Percentiles rank a stretch among this genome's conserved stretches.
phyloP scores from a whole-genome alignment of 2,329 filamentous ascomycete genomes.

The Gaeumannomyces tritici region DNA sequence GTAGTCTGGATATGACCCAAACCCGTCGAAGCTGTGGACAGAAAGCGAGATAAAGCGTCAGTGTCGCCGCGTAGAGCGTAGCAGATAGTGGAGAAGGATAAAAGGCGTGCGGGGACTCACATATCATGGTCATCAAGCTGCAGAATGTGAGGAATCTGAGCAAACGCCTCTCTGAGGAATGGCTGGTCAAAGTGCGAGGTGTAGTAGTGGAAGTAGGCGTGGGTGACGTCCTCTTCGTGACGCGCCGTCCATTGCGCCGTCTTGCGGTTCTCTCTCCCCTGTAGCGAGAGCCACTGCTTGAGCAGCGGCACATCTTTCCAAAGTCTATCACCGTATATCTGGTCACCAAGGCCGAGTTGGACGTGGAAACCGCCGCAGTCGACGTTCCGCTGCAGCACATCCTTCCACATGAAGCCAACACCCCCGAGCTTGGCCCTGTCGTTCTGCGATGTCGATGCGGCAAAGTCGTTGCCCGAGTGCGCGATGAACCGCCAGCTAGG shows the following conservation, averaged over 20 bases:
- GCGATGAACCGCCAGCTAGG: constrained; percentile 93
- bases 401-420: constrained; percentile 96
- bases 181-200: constrained; percentile 97
- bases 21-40: constrained; percentile 74
- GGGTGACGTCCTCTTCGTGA: constrained; percentile 89
- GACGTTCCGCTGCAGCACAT: constrained; percentile 92
- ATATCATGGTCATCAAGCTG: constrained; percentile 97
- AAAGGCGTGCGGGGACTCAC: constrained; percentile 44
- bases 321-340: constrained; percentile 89
- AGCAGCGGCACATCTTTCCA: constrained; percentile 94
- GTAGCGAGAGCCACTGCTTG: constrained; percentile 91
- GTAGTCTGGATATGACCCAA: constrained; percentile 92
- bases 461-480: constrained; percentile 94
- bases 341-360: constrained; percentile 83
- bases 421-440: constrained; percentile 82
- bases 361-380: constrained; percentile 95
- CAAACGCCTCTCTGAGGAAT: constrained; percentile 87
- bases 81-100: not conserved
- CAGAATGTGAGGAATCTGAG: constrained; percentile 88
- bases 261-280: constrained; percentile 86
- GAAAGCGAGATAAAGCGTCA: not conserved
- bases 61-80: not conserved
- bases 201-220: constrained; percentile 98
- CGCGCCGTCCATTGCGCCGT: constrained; percentile 86
- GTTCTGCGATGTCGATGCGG: constrained; percentile 73